Conservation (phyloP, 2,329 filamentous ascomycete genomes). For the Calonectria pauciramosa region DNA sequence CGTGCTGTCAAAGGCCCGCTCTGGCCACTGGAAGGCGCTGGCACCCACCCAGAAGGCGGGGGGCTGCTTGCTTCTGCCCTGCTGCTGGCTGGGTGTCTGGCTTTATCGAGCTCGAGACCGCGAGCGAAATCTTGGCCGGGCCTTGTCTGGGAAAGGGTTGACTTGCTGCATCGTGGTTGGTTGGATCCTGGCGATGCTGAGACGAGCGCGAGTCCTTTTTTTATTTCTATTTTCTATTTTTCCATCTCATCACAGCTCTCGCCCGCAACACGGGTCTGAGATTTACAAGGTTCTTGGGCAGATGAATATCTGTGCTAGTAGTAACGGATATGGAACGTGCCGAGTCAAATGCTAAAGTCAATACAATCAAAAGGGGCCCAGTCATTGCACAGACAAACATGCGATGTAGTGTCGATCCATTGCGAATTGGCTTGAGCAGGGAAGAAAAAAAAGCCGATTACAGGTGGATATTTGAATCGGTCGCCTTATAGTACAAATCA, state of each 20-base stretch:
- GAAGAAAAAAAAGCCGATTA: background rate
- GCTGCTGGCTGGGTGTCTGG: background rate
- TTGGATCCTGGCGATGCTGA: constrained; percentile 12
- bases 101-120: background rate
- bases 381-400: background rate
- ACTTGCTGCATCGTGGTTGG: constrained; percentile 8
- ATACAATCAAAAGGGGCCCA: background rate
- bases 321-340: background rate
- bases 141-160: constrained; percentile 8
- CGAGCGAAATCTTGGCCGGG: background rate
- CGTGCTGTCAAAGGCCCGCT: constrained; percentile 5
- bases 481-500: background rate
- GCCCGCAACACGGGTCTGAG: background rate
- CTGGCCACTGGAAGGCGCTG: background rate
- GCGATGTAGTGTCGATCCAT: background rate
- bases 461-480: background rate
- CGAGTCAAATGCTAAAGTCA: constrained; percentile 7
- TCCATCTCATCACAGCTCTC: background rate
- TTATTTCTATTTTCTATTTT: background rate
- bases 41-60: constrained; percentile 3
- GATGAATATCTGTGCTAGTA: background rate
- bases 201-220: constrained; percentile 7
- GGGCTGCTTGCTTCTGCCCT: background rate
- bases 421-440: background rate
- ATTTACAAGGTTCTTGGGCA: background rate